These are phyloP conservation scores for Venturiaceae sp. DNA, from an alignment of 2,329 filamentous ascomycete species.

Conservation along the genomic window DNA sequence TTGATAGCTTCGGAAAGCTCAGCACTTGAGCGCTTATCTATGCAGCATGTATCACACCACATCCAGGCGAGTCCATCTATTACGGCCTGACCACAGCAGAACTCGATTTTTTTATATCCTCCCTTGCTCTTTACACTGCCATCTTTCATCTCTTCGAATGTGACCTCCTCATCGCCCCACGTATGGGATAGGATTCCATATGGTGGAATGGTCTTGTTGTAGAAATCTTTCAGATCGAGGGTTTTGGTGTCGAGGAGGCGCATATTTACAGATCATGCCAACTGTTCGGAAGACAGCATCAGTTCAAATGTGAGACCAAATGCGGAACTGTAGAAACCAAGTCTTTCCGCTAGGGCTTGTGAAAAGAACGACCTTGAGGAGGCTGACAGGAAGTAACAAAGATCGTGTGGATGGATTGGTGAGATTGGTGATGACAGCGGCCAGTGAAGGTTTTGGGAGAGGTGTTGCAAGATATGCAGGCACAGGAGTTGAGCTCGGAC, in stretches of 20 bases:
- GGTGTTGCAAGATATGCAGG: too few relatives aligned
- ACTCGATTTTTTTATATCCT: not conserved
- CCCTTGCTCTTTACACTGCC: not conserved
- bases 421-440: too few relatives aligned
- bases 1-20: slow-evolving; percentile 14
- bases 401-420: too few relatives aligned
- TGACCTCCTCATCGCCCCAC: slow-evolving; percentile 16
- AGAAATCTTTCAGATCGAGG: not conserved
- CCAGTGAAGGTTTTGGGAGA: too few relatives aligned
- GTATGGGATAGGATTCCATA: slow-evolving; percentile 17
- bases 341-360: too few relatives aligned
- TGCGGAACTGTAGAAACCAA: too few relatives aligned
- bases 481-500: too few relatives aligned
- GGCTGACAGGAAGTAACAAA: too few relatives aligned
- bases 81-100: not conserved
- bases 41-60: slow-evolving; percentile 17
- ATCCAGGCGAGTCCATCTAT: slow-evolving; percentile 9
- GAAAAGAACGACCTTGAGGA: too few relatives aligned
- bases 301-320: too few relatives aligned
- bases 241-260: not conserved
- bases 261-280: too few relatives aligned
- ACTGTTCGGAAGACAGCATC: too few relatives aligned
- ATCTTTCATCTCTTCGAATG: slow-evolving; percentile 12
- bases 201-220: not conserved
- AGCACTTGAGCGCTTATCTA: slow-evolving; percentile 13